Evolutionary conservation across 768 basidiomycete species (phyloP), one percentile per base, ranked within the genome.

Genomic region (Rhodotorula graminis): DNA sequence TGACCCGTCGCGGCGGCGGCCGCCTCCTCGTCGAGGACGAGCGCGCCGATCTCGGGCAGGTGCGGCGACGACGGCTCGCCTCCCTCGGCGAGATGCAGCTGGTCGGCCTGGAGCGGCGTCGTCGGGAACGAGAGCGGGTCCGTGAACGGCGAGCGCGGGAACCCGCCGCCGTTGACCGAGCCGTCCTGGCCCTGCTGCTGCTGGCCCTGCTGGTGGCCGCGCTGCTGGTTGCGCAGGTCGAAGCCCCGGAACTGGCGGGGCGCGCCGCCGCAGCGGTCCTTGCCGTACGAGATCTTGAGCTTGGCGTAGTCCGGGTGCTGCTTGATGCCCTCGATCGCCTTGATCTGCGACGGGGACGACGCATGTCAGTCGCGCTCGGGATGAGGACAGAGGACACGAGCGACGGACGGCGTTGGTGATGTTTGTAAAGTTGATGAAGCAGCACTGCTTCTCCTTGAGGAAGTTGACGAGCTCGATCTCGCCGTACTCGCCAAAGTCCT

Each of bases 291-390:
- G 70, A 99, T 91, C 53, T 92, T 89, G 76, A 97, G 83, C 80
- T 88, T 89, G 27, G 87, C 84, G 79, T 98, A 98, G 79, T 97
- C 94, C 3, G 91, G 87, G 80, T 92, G 91, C 79, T 85, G 87
- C 86, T 95, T 95, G 82, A 96, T 87, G 15, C 89, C 90, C 69
- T 98, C 95, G 78, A 98, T 94, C n/a, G 95, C 93, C 84, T 97
- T 97, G 85, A 93, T 93, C 74, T 75, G 58, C 33, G 25, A 31
- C 19, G 11, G 33, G 61, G n/a, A n/a, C n/a, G n/a, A n/a, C n/a
- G n/a, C n/a, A n/a, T n/a, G n/a, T n/a, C n/a, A n/a, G n/a, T n/a
- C n/a, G n/a, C n/a, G n/a, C n/a, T n/a, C n/a, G n/a, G n/a, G n/a
- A n/a, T n/a, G n/a, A n/a, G n/a, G n/a, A n/a, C n/a, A 18, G 53